Evolutionary conservation across 768 basidiomycete genomes (phyloP), one percentile per base, ranked within the genome.

Genomic region (Galerina marginata): DNA sequence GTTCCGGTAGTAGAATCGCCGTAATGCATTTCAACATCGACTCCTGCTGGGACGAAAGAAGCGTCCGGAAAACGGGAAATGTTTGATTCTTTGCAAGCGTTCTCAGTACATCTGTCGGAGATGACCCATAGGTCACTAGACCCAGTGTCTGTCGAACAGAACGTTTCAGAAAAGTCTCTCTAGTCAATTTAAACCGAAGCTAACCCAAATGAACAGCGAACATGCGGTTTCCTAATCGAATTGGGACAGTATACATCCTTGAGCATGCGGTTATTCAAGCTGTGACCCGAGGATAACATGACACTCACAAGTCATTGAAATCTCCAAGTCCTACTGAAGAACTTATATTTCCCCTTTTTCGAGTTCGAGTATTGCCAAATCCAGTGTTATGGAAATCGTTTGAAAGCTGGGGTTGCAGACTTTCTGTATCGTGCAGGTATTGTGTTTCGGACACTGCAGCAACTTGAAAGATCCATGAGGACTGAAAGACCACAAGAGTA

Each of bases 91-190:
- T 69, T 68, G 69, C 86, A 88, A 2, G 76, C 65, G 9, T 73
- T 73, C 6, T 65, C 60, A 3, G 67, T 66, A 67, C 86, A 90
- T 3, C 72, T 69, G 53, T 83, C 77, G 0, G 87, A 85, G 23
- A 86, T 71, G 4, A 88, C 80, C 89, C 89, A 91, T 7, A 90
- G 71, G 65, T 91, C 89, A 38, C 86, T 84, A 3, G 89, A 90
- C 20, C 89, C 89, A 2, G 89, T 89, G 65, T 90, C 89, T 89
- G 49, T 26, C 48, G 9, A 9, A 59, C 46, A 55, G 26, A 54
- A 52, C 16, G 49, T 54, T 48, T 61, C 44, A 61, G n/a, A 36
- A 33, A 25, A 26, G 29, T 14, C 4, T 16, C 2, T 20, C 12
- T 16, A 33, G 42, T 43, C 25, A 48, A 33, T 23, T 16, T 7